Percentiles rank a stretch among this genome's conserved stretches.
Conservation (phyloP, 164 flowering plant genomes). For the Brasenia schreberi region DNA sequence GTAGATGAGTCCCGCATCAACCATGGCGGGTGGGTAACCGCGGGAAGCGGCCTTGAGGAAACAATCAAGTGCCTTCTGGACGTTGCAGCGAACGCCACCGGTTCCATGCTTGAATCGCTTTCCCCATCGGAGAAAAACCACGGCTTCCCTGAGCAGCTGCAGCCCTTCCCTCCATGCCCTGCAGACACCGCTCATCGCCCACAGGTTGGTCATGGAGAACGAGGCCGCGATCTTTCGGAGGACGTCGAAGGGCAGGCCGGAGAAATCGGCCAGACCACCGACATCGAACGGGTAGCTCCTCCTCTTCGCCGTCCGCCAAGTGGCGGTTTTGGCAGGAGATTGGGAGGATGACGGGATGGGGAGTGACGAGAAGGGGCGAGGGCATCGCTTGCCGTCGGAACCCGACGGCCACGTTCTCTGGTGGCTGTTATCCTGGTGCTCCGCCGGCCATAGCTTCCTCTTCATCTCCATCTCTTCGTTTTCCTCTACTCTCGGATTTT, state of each 20-base stretch:
- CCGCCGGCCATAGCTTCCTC: not conserved
- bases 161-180: slow-evolving; percentile 71
- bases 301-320: not conserved
- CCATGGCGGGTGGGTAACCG: slow-evolving; percentile 94
- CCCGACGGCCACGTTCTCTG: not conserved
- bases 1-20: slow-evolving; percentile 79
- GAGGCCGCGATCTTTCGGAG: slow-evolving; percentile 38
- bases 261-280: slow-evolving; percentile 23
- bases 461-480: not conserved
- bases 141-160: slow-evolving; percentile 75
- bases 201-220: slow-evolving; percentile 43
- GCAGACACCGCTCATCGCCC: slow-evolving; percentile 67
- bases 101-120: slow-evolving; percentile 85
- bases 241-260: slow-evolving; percentile 57
- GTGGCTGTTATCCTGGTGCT: not conserved
- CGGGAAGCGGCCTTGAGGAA: slow-evolving; percentile 73
- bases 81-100: slow-evolving; percentile 48
- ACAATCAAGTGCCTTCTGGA: slow-evolving; percentile 60
- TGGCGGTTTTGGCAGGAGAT: not conserved
- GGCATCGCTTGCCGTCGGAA: not conserved
- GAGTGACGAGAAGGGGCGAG: not conserved
- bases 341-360: not conserved
- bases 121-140: slow-evolving; percentile 63
- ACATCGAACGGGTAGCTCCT: not conserved
- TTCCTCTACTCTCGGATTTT: not conserved